Base-by-base conservation (phyloP, 192 early-diverging fungal species). In the Coemansia sp. region DNA sequence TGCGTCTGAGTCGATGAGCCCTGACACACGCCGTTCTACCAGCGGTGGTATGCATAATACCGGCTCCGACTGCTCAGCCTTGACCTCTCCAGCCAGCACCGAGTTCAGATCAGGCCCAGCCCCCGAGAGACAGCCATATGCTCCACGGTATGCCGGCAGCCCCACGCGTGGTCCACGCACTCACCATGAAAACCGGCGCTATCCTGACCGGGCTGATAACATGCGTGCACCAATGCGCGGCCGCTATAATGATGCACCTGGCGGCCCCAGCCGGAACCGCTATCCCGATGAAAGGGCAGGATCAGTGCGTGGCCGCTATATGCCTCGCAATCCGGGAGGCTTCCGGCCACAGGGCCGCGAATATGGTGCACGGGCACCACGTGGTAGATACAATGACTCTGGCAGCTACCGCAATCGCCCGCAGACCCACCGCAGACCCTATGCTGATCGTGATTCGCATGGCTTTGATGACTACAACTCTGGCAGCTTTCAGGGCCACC, bases 161-260 rank as follows among this genome's bases (percentile, higher is more conserved):
- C 19, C 22, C 19, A 9, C 55, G 19, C 55, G 27, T 7, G 55
- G 27, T n/a, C 42, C 55, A 24, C 8, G 33, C 14, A 4, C 38
- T 10, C 4, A 45, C 40, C 47, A 58, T 47, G 46, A 58, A 31
- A 25, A 19, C 29, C 19, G 45, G 43, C 43, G 56, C 18, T 33
- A 32, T 32, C 18, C 31, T 6, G 44, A 58, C 42, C 42, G 56
- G 14, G 10, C 29, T 45, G 56, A 47, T 18, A 40, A 19, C 19
- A 14, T 40, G n/a, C 56, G 56, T 3, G 25, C 56, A n/a, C 44
- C 43, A n/a, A 12, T 40, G 6, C 45, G 45, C 23, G 27, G 21
- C 21, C 56, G 56, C 44, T 47, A 58, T 47, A 33, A 32, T 45
- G 21, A 30, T 47, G 44, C 30, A 2, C 51, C 51, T 33, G 51